Conservation (phyloP, 768 basidiomycete species). For the Panellus pusillus region DNA sequence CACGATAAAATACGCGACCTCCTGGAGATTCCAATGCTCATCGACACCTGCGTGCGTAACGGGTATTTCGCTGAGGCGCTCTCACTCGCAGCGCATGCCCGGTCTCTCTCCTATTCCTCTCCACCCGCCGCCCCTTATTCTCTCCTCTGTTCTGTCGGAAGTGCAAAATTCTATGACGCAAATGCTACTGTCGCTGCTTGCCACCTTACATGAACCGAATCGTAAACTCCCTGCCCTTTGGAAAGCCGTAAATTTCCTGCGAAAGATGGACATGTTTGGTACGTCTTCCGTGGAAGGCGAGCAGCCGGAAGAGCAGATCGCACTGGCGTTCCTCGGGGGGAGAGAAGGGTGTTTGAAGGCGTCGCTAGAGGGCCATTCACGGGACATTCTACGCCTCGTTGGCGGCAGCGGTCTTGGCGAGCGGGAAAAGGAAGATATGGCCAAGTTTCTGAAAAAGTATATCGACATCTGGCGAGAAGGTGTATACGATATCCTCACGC, state of each 20-base stretch:
- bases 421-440: constrained; percentile 67
- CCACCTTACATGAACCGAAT: constrained; percentile 77
- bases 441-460: constrained; percentile 80
- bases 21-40: constrained; percentile 85
- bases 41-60: constrained; percentile 91
- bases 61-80: constrained; percentile 92
- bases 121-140: constrained; percentile 47
- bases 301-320: constrained; percentile 73
- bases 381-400: constrained; percentile 43
- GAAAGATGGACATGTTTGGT: constrained; percentile 73
- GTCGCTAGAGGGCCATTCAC: constrained; percentile 53
- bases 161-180: constrained; percentile 65
- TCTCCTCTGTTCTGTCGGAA: constrained; percentile 64
- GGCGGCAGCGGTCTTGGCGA: constrained; percentile 46
- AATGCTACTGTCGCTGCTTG: constrained; percentile 79
- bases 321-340: constrained; percentile 79
- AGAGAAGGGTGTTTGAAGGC: constrained; percentile 63
- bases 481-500: constrained; percentile 88
- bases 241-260: constrained; percentile 86
- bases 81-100: constrained; percentile 75
- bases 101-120: constrained; percentile 44
- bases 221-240: constrained; percentile 85
- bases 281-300: constrained; percentile 26
- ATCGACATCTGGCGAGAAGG: constrained; percentile 91
- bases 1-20: constrained; percentile 92